Evolutionary conservation across 2,329 filamentous ascomycete species (phyloP).

Genomic region (Aspergillus bombycis): DNA sequence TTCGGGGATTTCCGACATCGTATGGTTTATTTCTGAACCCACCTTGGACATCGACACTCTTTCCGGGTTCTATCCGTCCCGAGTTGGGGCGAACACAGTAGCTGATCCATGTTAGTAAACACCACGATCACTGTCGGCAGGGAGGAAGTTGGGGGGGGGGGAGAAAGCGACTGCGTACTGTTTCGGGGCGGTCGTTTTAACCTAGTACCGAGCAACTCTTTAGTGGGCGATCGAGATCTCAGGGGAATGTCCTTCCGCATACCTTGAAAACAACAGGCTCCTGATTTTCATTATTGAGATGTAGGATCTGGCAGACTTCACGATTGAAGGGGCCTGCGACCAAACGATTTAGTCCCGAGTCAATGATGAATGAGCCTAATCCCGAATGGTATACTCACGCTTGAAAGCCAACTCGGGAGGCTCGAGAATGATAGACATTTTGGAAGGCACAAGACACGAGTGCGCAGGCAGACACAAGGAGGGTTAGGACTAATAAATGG

Average conservation of each 20-base stretch:
- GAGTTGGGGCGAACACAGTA: slow-evolving; percentile 98
- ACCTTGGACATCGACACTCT: slow-evolving; percentile 93
- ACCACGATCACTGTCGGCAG: neutral
- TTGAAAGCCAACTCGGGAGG: slow-evolving; percentile 90
- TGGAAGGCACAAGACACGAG: slow-evolving; percentile 30
- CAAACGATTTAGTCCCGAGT: slow-evolving; percentile 20
- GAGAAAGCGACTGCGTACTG: slow-evolving; percentile 67
- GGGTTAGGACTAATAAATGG: slow-evolving; percentile 9
- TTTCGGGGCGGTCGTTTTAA: slow-evolving; percentile 98
- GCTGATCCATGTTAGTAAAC: slow-evolving; percentile 54
- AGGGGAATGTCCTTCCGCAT: slow-evolving; percentile 26
- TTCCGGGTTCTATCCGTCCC: slow-evolving; percentile 87
- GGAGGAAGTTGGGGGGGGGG: slow-evolving; percentile 6
- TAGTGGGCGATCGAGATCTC: slow-evolving; percentile 27
- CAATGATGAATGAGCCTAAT: neutral
- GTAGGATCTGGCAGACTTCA: slow-evolving; percentile 65
- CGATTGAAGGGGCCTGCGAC: slow-evolving; percentile 64
- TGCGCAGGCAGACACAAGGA: neutral
- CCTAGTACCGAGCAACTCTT: slow-evolving; percentile 56
- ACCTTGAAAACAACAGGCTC: slow-evolving; percentile 69
- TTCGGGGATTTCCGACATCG: neutral
- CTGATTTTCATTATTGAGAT: slow-evolving; percentile 60
- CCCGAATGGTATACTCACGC: slow-evolving; percentile 57
- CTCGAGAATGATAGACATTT: slow-evolving; percentile 94
- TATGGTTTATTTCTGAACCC: slow-evolving; percentile 27